These are phyloP conservation scores for Mycena alexandri DNA, from an alignment of 768 basidiomycete species.

Conservation along the genomic window DNA sequence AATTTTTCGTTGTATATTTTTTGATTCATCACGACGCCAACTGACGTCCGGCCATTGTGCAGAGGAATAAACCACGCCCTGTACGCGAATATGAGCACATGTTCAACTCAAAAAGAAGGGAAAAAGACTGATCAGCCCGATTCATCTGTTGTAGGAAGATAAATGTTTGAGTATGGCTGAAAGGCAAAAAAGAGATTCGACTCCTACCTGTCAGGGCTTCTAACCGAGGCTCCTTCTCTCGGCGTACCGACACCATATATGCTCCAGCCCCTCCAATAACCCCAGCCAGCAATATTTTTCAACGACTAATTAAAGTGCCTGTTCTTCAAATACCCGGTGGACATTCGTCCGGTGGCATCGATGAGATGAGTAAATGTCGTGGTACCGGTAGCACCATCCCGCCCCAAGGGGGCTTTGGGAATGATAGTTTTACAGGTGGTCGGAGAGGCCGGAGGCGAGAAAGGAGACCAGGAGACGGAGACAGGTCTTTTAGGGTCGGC, in stretches of 20 bases:
- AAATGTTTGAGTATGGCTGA: conserved; percentile 2
- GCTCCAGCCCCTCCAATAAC: conserved; percentile 73
- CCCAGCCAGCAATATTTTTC: conserved; percentile 84
- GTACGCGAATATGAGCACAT: not conserved
- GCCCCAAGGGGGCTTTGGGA: conserved; percentile 25
- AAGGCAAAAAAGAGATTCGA: conserved; percentile 4
- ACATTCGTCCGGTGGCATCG: conserved; percentile 82
- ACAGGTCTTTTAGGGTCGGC: conserved; percentile 57
- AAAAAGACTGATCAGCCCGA: conserved; percentile 61
- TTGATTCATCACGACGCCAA: conserved; percentile 75
- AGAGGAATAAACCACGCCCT: conserved; percentile 78
- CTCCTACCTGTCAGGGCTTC: conserved; percentile 75
- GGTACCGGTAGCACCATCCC: conserved; percentile 53
- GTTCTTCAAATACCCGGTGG: conserved; percentile 76
- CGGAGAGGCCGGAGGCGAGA: conserved; percentile 59
- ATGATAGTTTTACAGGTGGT: conserved; percentile 40
- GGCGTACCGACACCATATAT: conserved; percentile 64
- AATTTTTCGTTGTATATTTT: conserved; percentile 57
- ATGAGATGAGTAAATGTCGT: conserved; percentile 77
- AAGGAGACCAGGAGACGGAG: conserved; percentile 65
- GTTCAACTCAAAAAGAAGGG: not conserved
- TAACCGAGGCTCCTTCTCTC: conserved; percentile 73
- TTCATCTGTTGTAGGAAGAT: conserved; percentile 58
- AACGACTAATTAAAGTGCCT: conserved; percentile 76
- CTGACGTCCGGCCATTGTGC: conserved; percentile 72